A percentile compares a stretch with the other conserved stretches of the same genome.
Conservation (phyloP, 1,284 basidiomycete species). For the Boletus albobrunnescens region DNA sequence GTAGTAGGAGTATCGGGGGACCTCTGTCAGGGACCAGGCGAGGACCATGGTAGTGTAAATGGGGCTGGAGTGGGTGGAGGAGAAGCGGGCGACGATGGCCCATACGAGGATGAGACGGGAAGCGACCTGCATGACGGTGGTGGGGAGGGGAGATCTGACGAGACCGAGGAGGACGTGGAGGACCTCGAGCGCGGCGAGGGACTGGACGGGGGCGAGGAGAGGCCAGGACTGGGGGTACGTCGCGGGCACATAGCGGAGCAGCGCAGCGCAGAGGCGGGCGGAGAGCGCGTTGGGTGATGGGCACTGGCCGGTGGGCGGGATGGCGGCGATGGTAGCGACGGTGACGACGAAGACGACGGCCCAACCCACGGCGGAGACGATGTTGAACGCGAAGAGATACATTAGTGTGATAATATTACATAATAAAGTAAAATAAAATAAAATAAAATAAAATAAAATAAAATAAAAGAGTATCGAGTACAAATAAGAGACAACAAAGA, state of each 20-base stretch:
- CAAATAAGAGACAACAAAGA: constrained; percentile 26
- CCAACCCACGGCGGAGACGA: constrained; percentile 73
- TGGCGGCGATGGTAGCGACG: constrained; percentile 7
- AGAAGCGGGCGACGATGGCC: constrained; percentile 51
- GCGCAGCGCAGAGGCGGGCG: constrained; percentile 25
- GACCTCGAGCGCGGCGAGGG: constrained; percentile 77
- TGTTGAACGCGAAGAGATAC: constrained; percentile 81
- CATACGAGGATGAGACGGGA: constrained; percentile 87
- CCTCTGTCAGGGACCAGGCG: constrained; percentile 91
- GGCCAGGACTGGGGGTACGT: constrained; percentile 58
- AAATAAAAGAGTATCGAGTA: no score
- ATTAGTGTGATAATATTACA: constrained; percentile 16
- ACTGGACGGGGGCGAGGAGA: constrained; percentile 74
- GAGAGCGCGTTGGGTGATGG: constrained; percentile 19
- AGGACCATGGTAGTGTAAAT: constrained; percentile 89
- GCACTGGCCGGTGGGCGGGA: neutral
- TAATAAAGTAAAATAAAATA: constrained; percentile 7
- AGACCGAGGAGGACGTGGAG: constrained; percentile 77
- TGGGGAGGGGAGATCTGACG: constrained; percentile 82
- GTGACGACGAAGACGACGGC: constrained; percentile 57
- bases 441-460: no score
- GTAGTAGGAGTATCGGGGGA: constrained; percentile 92
- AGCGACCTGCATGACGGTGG: constrained; percentile 83
- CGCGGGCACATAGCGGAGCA: constrained; percentile 45
- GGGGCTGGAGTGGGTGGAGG: constrained; percentile 70